These are phyloP conservation scores for Kitagawia praeruptora DNA, from an alignment of 129 eudicot genomes.

Conservation along the genomic window DNA sequence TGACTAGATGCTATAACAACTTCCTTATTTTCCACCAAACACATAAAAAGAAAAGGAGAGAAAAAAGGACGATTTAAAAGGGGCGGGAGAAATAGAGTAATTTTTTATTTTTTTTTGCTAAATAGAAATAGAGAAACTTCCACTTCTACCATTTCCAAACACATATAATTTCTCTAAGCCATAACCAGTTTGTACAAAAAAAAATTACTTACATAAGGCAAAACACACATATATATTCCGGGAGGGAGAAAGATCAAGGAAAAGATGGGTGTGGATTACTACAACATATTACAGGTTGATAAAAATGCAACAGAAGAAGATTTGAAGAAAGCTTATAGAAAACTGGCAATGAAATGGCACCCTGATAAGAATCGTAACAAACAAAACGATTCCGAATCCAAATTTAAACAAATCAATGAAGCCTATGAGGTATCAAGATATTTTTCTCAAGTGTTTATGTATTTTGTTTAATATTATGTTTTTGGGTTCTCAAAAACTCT, in stretches of 20 bases:
- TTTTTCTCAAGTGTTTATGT: neutral
- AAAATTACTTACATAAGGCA: neutral
- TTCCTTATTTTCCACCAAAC: too few relatives aligned
- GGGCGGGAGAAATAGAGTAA: neutral
- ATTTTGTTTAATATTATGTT: neutral
- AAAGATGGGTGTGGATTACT: conserved; percentile 70
- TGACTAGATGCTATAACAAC: too few relatives aligned
- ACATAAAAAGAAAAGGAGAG: neutral
- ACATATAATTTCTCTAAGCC: neutral
- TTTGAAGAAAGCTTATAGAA: conserved; percentile 66
- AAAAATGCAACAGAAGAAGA: conserved; percentile 63
- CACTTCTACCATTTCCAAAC: neutral
- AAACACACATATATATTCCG: neutral
- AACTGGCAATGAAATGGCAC: conserved; percentile 87
- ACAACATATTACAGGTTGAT: conserved; percentile 59
- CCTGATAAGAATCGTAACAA: conserved; percentile 76
- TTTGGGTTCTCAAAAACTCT: neutral
- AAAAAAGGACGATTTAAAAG: neutral
- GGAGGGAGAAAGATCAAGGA: neutral
- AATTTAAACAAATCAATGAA: conserved; percentile 76
- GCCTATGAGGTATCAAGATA: conserved; percentile 45
- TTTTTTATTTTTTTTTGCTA: too few relatives aligned
- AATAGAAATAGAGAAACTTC: neutral
- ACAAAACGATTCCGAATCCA: conserved; percentile 76
- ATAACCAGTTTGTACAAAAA: neutral